These are phyloP conservation scores for Cyamopsis tetragonoloba DNA, from an alignment of 306 rosid species.

Conservation along the genomic window DNA sequence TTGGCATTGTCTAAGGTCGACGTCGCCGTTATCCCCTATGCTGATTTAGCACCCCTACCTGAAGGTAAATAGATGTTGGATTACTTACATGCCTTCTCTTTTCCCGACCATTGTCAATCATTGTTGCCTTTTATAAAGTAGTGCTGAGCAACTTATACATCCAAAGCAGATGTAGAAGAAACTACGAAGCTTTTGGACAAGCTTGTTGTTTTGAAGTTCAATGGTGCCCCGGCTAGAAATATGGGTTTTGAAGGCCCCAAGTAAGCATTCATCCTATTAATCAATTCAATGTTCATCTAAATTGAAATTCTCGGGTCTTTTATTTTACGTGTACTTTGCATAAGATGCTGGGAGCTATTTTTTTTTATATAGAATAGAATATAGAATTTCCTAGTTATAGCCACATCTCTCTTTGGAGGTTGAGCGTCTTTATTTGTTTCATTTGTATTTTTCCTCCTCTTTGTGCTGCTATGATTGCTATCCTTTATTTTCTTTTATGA, in stretches of 20 bases:
- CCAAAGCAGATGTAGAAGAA: slow-evolving; percentile 40
- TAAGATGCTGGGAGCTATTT: neutral
- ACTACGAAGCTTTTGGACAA: slow-evolving; percentile 61
- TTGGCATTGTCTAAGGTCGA: slow-evolving; percentile 30
- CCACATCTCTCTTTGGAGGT: neutral
- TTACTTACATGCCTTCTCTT: neutral
- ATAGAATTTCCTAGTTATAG: neutral
- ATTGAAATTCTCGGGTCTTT: neutral
- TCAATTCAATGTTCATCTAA: neutral
- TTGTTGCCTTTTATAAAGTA: neutral
- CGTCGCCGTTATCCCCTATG: slow-evolving; percentile 50
- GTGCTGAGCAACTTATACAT: neutral
- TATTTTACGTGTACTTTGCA: neutral
- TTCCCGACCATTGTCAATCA: neutral
- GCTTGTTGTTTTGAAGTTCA: slow-evolving; percentile 64
- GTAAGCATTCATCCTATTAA: slow-evolving; percentile 38
- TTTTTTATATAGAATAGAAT: neutral
- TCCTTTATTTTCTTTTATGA: neutral
- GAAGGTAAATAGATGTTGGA: slow-evolving; percentile 35
- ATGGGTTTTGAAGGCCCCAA: slow-evolving; percentile 56
- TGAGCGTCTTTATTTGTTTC: neutral
- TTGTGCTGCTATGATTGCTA: neutral
- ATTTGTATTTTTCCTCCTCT: neutral
- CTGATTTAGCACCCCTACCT: slow-evolving; percentile 37
- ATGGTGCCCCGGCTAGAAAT: slow-evolving; percentile 35